Base-by-base conservation (phyloP, 805 yeast genomes). In the Candida maesae region DNA sequence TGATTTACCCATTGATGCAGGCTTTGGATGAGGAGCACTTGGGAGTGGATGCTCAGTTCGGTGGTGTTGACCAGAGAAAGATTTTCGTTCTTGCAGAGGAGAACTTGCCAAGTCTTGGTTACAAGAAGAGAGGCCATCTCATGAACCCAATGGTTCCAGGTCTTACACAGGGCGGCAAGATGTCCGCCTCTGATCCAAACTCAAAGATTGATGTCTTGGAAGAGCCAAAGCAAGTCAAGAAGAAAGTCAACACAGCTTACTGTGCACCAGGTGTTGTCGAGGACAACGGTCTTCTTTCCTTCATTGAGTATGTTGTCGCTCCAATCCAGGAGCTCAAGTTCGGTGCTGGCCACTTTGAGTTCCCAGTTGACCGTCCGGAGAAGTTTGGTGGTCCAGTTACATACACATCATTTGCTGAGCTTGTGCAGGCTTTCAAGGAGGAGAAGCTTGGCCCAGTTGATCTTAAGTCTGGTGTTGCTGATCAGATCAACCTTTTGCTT, bases 141-240 rank as follows among this genome's bases (percentile, higher is more conserved):
- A 93, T 93, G 99, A 93, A 93, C 70, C 91, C 89, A 41, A 91
- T 93, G 98, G 96, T 95, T 35, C 99, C 99, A 36, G 98, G 99
- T 40, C 77, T 93, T 55, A 80, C 84, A 24, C 96, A 90, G 67
- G 97, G 98, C 55, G 99, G 95, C 58, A 93, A 93, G 64, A 93
- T 93, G 99, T 87, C 96, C 55, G 96, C 99, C 2, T 87, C 96
- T 26, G 99, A 93, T 69, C 97, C 99, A 55, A 93, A 89, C 73
- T 90, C 98, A 42, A 93, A 93, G 68, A 89, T 93, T 50, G 99
- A 93, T 59, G 64, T 93, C 27, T 68, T 90, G 46, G 99, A 93
- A 64, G 91, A 84, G 35, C 95, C 96, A 53, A 84, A 84, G 60
- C 65, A 68, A 24, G 93, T 93, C 42, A 84, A 80, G 67, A 91